These are phyloP conservation scores for Tetrastigma voinierianum DNA, from an alignment of 164 flowering plant species.

Conservation along the genomic window DNA sequence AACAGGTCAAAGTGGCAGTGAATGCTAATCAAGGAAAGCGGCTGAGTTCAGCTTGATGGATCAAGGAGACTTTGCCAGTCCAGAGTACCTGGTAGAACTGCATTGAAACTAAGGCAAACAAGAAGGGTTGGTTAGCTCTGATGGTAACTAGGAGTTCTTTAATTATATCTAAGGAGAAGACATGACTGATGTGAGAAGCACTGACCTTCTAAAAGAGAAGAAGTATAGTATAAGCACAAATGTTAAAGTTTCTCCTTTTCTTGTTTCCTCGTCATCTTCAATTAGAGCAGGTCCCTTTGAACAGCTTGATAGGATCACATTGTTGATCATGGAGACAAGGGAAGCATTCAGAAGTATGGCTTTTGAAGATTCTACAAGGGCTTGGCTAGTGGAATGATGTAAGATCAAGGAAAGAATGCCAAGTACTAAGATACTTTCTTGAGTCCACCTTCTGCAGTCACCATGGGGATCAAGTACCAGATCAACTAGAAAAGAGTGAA, in stretches of 20 bases:
- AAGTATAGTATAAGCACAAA: constrained; percentile 52
- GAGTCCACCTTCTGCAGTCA: constrained; percentile 35
- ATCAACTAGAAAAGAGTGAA: constrained; percentile 50
- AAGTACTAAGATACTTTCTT: constrained; percentile 44
- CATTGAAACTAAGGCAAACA: constrained; percentile 38
- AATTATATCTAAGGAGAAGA: not conserved
- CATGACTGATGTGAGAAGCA: not conserved
- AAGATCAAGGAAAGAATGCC: constrained; percentile 66
- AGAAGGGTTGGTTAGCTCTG: constrained; percentile 21
- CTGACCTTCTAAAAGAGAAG: constrained; percentile 76
- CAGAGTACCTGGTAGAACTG: constrained; percentile 49
- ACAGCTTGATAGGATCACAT: constrained; percentile 42
- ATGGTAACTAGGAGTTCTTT: not conserved
- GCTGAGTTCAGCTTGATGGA: constrained; percentile 20
- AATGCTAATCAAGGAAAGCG: constrained; percentile 42
- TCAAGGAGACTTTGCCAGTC: constrained; percentile 54
- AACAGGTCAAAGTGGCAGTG: constrained; percentile 69
- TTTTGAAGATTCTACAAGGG: constrained; percentile 66
- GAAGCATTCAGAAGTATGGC: constrained; percentile 52
- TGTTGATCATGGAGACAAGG: constrained; percentile 38
- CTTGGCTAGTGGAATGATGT: constrained; percentile 57
- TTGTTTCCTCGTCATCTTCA: constrained; percentile 60
- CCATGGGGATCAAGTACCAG: constrained; percentile 31
- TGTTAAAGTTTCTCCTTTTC: constrained; percentile 45
- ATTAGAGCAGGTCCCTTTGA: constrained; percentile 60